Conservation (phyloP, 75 land plant species). For the Picea glauca region DNA sequence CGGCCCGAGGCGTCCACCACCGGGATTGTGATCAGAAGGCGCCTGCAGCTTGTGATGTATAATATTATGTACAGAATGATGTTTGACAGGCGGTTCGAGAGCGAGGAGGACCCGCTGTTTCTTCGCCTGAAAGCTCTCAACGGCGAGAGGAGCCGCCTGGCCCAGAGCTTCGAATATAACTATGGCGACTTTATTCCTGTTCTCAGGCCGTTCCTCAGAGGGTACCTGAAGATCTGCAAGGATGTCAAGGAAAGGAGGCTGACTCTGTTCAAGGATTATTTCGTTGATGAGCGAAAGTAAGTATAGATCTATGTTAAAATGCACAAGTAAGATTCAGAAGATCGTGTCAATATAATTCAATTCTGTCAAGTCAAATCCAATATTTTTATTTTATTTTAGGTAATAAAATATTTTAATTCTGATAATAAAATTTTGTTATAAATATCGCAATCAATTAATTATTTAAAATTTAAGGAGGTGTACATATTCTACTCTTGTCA, state of each 20-base stretch:
- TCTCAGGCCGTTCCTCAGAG: slow-evolving; percentile 75
- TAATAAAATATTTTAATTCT: not conserved
- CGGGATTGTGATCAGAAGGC: slow-evolving; percentile 60
- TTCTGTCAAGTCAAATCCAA: not conserved
- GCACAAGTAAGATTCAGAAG: not conserved
- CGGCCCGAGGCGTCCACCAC: slow-evolving; percentile 28
- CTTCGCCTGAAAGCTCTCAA: slow-evolving; percentile 54
- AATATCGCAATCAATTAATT: no score
- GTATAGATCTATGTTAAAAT: not conserved
- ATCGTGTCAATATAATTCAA: not conserved
- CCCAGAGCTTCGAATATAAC: slow-evolving; percentile 96
- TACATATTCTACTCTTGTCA: no score
- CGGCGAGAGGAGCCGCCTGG: slow-evolving; percentile 68
- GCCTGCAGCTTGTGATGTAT: slow-evolving; percentile 91
- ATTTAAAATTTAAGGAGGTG: no score
- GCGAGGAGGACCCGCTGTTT: slow-evolving; percentile 76
- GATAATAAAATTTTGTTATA: not conserved
- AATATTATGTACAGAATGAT: slow-evolving; percentile 86
- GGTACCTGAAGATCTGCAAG: slow-evolving; percentile 69
- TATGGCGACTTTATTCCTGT: slow-evolving; percentile 94
- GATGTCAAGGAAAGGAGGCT: slow-evolving; percentile 62
- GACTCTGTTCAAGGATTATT: slow-evolving; percentile 68
- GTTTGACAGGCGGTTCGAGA: slow-evolving; percentile 76
- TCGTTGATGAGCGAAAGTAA: slow-evolving; percentile 71
- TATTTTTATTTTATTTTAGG: not conserved